phyloP scores from a whole-genome alignment of 2,329 filamentous ascomycete species.

The Sclerotinia glacialis region DNA sequence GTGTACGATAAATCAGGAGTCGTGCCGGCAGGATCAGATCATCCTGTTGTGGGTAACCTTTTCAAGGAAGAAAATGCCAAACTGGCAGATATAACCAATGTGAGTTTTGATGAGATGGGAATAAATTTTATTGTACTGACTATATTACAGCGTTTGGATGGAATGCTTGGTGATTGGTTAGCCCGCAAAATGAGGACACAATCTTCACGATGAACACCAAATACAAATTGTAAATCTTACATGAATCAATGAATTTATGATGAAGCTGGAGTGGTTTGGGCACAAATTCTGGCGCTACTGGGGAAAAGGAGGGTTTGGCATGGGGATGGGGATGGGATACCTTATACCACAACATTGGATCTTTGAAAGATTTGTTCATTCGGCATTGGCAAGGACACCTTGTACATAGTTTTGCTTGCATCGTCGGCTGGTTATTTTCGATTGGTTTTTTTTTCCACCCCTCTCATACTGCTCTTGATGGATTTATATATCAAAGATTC shows the following conservation, averaged over 20 bases:
- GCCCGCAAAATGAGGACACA: slow-evolving; percentile 61
- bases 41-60: slow-evolving; percentile 75
- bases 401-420: slow-evolving; percentile 22
- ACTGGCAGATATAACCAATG: slow-evolving; percentile 79
- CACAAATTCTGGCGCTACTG: slow-evolving; percentile 26
- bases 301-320: slow-evolving; percentile 22
- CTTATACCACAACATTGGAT: slow-evolving; percentile 25
- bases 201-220: slow-evolving; percentile 30
- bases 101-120: slow-evolving; percentile 43
- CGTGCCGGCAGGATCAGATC: slow-evolving; percentile 73
- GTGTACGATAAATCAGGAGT: slow-evolving; percentile 91
- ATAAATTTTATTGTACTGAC: slow-evolving; percentile 24
- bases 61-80: slow-evolving; percentile 86
- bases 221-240: slow-evolving; percentile 26
- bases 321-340: slow-evolving; percentile 20
- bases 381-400: slow-evolving; percentile 13
- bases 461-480: slow-evolving; percentile 5
- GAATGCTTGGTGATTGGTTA: slow-evolving; percentile 80
- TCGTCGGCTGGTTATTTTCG: slow-evolving; percentile 16
- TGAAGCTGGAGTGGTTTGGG: slow-evolving; percentile 25
- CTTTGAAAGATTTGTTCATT: slow-evolving; percentile 25
- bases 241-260: slow-evolving; percentile 38
- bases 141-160: slow-evolving; percentile 67
- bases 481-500: slow-evolving; percentile 15
- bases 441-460: slow-evolving; percentile 1